Conservation (phyloP, 1,139 yeast genomes). For the Magnusiomyces ingens region DNA sequence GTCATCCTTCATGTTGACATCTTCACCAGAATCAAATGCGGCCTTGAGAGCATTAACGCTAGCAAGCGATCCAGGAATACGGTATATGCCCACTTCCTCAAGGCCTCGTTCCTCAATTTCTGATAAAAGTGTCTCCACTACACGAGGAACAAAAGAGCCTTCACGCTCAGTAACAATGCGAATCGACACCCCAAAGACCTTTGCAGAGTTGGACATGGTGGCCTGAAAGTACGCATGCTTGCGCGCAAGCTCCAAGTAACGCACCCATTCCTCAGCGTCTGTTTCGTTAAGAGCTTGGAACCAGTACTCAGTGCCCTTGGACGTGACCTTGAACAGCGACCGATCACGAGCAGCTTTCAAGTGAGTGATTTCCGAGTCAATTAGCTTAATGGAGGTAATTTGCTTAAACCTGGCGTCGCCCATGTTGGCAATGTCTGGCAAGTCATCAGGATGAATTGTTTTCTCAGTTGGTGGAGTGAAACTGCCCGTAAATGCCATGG, state of each 20-base stretch:
- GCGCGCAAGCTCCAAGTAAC: constrained; percentile 37
- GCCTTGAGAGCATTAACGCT: constrained; percentile 64
- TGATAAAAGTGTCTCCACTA: constrained; percentile 56
- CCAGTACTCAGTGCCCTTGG: constrained; percentile 43
- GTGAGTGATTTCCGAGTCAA: constrained; percentile 33
- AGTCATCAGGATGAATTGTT: constrained; percentile 45
- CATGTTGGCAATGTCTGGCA: constrained; percentile 48
- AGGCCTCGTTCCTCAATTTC: constrained; percentile 80
- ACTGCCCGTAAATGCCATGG: constrained; percentile 34
- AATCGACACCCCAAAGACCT: constrained; percentile 88
- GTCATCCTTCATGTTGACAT: constrained; percentile 57
- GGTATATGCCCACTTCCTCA: constrained; percentile 85
- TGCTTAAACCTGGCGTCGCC: constrained; percentile 51
- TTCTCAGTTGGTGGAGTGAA: constrained; percentile 30
- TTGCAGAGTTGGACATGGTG: constrained; percentile 25
- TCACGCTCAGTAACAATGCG: constrained; percentile 70
- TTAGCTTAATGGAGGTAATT: constrained; percentile 48
- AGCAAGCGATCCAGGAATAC: constrained; percentile 84
- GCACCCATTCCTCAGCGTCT: constrained; percentile 75
- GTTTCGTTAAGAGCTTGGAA: constrained; percentile 62
- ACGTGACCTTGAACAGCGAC: constrained; percentile 55
- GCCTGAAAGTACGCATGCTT: constrained; percentile 38
- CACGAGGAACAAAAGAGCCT: constrained; percentile 51
- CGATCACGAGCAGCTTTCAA: constrained; percentile 24
- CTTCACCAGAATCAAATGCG: constrained; percentile 68